These are phyloP conservation scores for Coccinonectria pachysandricola DNA, from an alignment of 2,329 filamentous ascomycete species.

Conservation along the genomic window DNA sequence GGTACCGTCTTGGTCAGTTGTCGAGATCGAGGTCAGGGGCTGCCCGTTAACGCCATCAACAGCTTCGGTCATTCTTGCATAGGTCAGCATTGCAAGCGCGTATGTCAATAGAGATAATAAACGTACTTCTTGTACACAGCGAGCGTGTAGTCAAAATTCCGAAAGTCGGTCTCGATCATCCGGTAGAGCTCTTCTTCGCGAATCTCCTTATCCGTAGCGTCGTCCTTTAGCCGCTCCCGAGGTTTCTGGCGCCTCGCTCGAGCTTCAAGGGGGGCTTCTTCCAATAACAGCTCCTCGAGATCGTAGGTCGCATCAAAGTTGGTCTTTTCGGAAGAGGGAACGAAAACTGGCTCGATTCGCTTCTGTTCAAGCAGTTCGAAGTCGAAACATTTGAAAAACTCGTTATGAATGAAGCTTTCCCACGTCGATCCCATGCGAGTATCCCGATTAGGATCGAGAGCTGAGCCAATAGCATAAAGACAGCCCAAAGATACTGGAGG, in stretches of 20 bases:
- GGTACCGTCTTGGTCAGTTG: constrained; percentile 9
- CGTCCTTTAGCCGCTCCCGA: constrained; percentile 79
- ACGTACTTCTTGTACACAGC: constrained; percentile 66
- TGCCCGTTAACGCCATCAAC: constrained; percentile 8
- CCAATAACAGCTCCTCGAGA: constrained; percentile 81
- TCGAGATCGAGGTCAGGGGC: constrained; percentile 1
- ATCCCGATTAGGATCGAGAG: constrained; percentile 70
- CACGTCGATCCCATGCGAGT: constrained; percentile 80
- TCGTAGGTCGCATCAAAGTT: constrained; percentile 99
- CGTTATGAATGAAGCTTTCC: constrained; percentile 74
- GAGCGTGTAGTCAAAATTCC: constrained; percentile 88
- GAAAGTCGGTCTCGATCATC: constrained; percentile 89
- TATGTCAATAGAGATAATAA: neutral
- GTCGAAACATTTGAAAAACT: constrained; percentile 80
- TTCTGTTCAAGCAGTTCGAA: constrained; percentile 79
- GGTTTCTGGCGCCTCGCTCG: constrained; percentile 89
- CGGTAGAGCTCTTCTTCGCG: constrained; percentile 87
- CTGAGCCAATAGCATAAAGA: constrained; percentile 74
- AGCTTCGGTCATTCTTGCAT: constrained; percentile 28
- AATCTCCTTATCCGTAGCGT: constrained; percentile 91
- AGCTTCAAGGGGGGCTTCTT: constrained; percentile 91
- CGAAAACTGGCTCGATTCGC: constrained; percentile 81
- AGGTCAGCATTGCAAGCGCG: constrained; percentile 16
- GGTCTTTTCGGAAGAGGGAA: constrained; percentile 92
- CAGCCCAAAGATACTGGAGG: constrained; percentile 84